Conservation (phyloP, 148 eudicot species). For the Chenopodium quinoa region DNA sequence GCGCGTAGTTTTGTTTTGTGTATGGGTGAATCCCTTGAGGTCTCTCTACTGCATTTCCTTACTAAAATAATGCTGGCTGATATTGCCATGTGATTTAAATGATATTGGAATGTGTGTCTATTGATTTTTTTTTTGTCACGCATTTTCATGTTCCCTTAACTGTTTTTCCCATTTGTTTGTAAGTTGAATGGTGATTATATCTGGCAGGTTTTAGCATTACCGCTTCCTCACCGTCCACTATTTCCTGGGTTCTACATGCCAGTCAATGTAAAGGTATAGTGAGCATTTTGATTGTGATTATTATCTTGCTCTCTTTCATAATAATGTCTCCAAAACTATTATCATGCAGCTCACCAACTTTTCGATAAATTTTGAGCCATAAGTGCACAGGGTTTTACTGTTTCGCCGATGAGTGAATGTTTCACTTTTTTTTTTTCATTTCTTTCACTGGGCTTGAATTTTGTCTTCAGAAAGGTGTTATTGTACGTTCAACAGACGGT, state of each 20-base stretch:
- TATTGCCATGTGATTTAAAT: background rate
- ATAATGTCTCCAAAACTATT: background rate
- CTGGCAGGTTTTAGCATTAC: conserved; percentile 86
- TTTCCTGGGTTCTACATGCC: conserved; percentile 99
- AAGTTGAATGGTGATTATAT: background rate
- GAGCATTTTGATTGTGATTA: conserved; percentile 1
- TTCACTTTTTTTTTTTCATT: background rate
- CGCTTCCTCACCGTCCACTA: conserved; percentile 81
- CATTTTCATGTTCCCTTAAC: background rate
- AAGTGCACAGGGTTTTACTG: background rate
- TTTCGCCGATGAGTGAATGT: background rate
- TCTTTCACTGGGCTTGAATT: background rate
- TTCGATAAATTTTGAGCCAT: no score
- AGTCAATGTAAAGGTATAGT: conserved; percentile 76
- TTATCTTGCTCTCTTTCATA: background rate
- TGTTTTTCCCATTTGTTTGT: background rate
- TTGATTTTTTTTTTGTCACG: background rate
- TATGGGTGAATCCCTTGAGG: background rate
- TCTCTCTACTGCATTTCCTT: background rate
- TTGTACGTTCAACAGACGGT: no score
- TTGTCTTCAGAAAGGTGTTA: background rate
- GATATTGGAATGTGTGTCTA: background rate
- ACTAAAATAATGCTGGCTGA: background rate
- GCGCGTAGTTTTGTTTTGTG: background rate
- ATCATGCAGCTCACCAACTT: background rate